phyloP scores from a whole-genome alignment of 176 grass and related monocot species.

The Bothriochloa decipiens region DNA sequence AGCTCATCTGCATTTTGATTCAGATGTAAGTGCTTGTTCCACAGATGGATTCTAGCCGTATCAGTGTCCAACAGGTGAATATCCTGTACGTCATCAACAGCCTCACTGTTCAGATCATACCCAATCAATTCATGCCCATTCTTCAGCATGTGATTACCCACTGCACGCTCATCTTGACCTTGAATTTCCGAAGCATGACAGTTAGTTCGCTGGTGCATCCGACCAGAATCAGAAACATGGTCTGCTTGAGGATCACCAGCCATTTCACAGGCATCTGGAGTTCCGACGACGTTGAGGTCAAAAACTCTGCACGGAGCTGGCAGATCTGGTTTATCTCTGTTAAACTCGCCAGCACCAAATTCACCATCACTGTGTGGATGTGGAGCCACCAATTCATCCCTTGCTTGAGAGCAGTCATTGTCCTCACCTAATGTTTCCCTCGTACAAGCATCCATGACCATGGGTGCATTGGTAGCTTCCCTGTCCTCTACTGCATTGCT shows the following conservation, averaged over 20 bases:
- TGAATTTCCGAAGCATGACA: slow-evolving; percentile 33
- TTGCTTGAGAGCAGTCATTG: not conserved
- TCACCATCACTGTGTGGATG: slow-evolving; percentile 27
- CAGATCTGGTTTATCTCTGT: slow-evolving; percentile 49
- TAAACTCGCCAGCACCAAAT: slow-evolving; percentile 21
- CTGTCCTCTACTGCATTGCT: slow-evolving; percentile 1
- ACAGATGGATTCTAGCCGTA: not conserved
- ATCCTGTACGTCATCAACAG: slow-evolving; percentile 19
- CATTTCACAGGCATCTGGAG: slow-evolving; percentile 42
- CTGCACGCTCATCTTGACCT: slow-evolving; percentile 27
- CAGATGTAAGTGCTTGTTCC: slow-evolving; percentile 21
- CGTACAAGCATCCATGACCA: not conserved
- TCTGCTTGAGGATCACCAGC: slow-evolving; percentile 24
- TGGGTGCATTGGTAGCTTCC: not conserved
- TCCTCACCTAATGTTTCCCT: slow-evolving; percentile 18
- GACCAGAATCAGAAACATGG: slow-evolving; percentile 30
- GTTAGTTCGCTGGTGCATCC: slow-evolving; percentile 6
- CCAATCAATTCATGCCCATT: slow-evolving; percentile 11
- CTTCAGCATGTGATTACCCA: not conserved
- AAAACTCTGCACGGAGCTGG: slow-evolving; percentile 48
- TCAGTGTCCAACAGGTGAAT: slow-evolving; percentile 7
- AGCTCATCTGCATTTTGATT: slow-evolving; percentile 18
- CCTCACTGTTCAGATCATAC: slow-evolving; percentile 7
- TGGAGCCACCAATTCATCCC: slow-evolving; percentile 27
- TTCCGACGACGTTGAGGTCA: slow-evolving; percentile 44